These are phyloP conservation scores for Oryza punctata DNA, from an alignment of 176 grass and related monocot species.

Conservation along the genomic window DNA sequence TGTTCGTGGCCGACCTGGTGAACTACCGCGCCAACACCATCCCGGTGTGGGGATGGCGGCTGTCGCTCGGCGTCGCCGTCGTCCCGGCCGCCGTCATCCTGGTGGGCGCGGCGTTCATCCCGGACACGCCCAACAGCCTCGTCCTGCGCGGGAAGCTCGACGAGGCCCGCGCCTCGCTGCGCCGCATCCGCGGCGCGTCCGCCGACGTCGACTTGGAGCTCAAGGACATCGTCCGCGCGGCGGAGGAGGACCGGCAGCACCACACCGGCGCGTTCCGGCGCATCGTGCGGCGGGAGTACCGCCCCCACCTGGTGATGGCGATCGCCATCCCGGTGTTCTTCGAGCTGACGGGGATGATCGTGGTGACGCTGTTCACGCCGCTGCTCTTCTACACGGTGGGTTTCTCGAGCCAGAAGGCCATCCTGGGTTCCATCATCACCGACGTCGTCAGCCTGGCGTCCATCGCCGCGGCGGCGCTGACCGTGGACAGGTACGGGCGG, in stretches of 20 bases:
- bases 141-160: slow-evolving; percentile 31
- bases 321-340: slow-evolving; percentile 55
- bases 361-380: slow-evolving; percentile 51
- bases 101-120: slow-evolving; percentile 34
- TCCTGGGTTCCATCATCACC: slow-evolving; percentile 43
- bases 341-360: slow-evolving; percentile 61
- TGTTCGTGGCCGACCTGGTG: slow-evolving; percentile 43
- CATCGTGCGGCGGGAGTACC: slow-evolving; percentile 40
- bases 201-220: slow-evolving; percentile 35
- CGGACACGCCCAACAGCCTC: slow-evolving; percentile 58
- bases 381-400: slow-evolving; percentile 63
- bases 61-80: slow-evolving; percentile 48
- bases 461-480: slow-evolving; percentile 25
- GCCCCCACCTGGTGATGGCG: slow-evolving; percentile 44
- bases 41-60: slow-evolving; percentile 41
- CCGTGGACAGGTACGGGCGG: slow-evolving; percentile 42
- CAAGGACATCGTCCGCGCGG: slow-evolving; percentile 46
- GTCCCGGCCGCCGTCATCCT: slow-evolving; percentile 39
- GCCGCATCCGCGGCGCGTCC: slow-evolving; percentile 25
- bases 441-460: slow-evolving; percentile 34
- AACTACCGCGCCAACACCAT: slow-evolving; percentile 57
- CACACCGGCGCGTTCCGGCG: slow-evolving; percentile 30
- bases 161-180: slow-evolving; percentile 39
- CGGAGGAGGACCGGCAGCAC: slow-evolving; percentile 25
- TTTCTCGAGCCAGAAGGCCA: slow-evolving; percentile 55